phyloP scores from a whole-genome alignment of 2,329 filamentous ascomycete genomes.

The Pseudogymnoascus sp. region DNA sequence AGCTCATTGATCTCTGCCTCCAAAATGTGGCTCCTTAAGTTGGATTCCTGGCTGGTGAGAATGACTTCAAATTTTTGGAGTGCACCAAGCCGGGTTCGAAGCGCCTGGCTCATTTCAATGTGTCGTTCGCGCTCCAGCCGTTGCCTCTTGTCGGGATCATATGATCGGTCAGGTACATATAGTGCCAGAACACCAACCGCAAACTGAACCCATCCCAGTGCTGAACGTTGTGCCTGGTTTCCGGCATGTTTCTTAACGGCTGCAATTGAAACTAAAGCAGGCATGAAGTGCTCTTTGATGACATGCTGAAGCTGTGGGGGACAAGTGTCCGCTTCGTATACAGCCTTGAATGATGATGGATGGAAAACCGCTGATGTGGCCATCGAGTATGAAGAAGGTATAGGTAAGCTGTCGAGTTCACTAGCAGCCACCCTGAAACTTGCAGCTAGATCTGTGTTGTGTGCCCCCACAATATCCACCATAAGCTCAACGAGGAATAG shows the following conservation, averaged over 20 bases:
- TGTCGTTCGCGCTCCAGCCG: constrained; percentile 56
- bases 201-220: constrained; percentile 66
- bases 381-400: background rate
- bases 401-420: background rate
- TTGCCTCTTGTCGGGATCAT: constrained; percentile 66
- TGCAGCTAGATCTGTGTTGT: constrained; percentile 16
- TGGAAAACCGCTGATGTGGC: background rate
- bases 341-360: background rate
- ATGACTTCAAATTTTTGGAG: constrained; percentile 56
- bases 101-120: constrained; percentile 43
- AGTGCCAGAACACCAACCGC: constrained; percentile 65
- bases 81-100: constrained; percentile 49
- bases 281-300: constrained; percentile 31
- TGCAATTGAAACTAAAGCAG: constrained; percentile 25
- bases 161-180: constrained; percentile 77
- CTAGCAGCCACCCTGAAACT: background rate
- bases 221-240: constrained; percentile 31
- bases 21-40: constrained; percentile 55
- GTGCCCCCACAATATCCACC: constrained; percentile 19
- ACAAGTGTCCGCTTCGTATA: background rate
- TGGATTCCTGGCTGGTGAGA: constrained; percentile 61
- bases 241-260: constrained; percentile 24
- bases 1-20: constrained; percentile 53
- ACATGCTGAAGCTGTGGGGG: constrained; percentile 18
- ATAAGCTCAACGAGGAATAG: constrained; percentile 20